Percentiles rank a stretch among this genome's conserved stretches.
Conservation (phyloP, 106 monocot species). For the Dioscorea zingiberensis region DNA sequence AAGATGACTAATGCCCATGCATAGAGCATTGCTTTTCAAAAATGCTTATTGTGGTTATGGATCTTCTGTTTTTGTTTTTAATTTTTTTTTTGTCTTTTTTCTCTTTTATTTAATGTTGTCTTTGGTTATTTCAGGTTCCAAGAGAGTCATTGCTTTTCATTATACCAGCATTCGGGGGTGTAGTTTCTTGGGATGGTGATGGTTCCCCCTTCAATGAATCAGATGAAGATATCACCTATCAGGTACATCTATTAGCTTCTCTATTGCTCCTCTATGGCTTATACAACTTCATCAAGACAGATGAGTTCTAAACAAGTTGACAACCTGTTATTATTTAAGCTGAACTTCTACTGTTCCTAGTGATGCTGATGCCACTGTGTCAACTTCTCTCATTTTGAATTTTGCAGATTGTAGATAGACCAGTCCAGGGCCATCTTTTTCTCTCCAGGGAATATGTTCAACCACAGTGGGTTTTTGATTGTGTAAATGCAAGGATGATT, state of each 20-base stretch:
- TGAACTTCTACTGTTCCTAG: not conserved
- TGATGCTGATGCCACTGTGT: not conserved
- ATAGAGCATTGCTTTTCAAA: not conserved
- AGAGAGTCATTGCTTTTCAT: constrained; percentile 83
- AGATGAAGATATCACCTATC: constrained; percentile 79
- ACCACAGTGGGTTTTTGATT: constrained; percentile 97
- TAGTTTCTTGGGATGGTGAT: constrained; percentile 98
- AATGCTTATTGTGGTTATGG: not conserved
- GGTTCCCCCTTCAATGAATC: constrained; percentile 69
- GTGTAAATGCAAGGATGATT: constrained; percentile 75
- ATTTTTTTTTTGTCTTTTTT: not conserved
- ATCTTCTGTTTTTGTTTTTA: not conserved
- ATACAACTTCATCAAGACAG: too few relatives aligned
- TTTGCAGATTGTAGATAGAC: constrained; percentile 90
- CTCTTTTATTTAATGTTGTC: not conserved
- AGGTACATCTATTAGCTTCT: constrained; percentile 31
- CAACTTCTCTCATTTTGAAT: not conserved
- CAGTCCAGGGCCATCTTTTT: constrained; percentile 79
- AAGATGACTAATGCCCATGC: too few relatives aligned
- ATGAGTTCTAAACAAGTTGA: too few relatives aligned
- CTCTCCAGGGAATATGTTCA: constrained; percentile 97
- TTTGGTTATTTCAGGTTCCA: constrained; percentile 53
- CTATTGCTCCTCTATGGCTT: not conserved
- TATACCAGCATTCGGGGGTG: constrained; percentile 92
- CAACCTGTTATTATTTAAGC: not conserved